Evolutionary conservation across 1,139 yeast species (phyloP), one percentile per base, ranked within the genome.

Genomic region (Pichia sp.): DNA sequence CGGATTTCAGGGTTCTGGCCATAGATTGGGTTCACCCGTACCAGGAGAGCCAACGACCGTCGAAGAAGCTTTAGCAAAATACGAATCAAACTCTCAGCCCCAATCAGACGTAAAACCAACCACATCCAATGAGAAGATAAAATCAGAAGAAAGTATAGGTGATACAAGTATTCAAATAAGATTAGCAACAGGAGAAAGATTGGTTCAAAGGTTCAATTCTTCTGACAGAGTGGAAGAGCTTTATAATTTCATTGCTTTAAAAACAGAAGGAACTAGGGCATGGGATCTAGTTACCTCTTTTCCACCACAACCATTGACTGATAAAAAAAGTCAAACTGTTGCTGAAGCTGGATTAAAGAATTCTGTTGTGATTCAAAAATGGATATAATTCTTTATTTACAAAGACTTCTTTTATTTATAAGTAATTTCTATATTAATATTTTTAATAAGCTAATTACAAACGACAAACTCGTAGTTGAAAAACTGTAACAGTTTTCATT

Each of bases 311-410:
- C 81, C 84, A 34, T 77, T 90, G 42, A 80, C 75, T 43, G 79
- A 74, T 42, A 80, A 84, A 49, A 68, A 70, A 35, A 69, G 68
- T 6, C 61, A 71, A 35, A 73, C 83, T 2, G 76, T 92, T 39
- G 78, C 73, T 46, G 90, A 80, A 33, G 95, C 95, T 4, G 86
- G 87, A 40, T 71, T 87, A 55, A 76, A 77, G 48, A 87, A 87
- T 55, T 79, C 97, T 0, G 96, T 87, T n/a, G 80, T 90, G 30
- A 89, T 90, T 20, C 97, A 90, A 63, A 79, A 95, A 65, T 84
- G 92, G 92, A 54, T 50, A 30, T 59, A 38, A 46, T 20, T 27
- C 12, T 11, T 16, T 30, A 31, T 6, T 8, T 25, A 16, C 7
- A 22, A 29, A 26, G 16, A 12, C 20, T 10, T 12, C 10, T 29